These are phyloP conservation scores for Moelleriella libera DNA, from an alignment of 2,329 filamentous ascomycete genomes.

Conservation along the genomic window DNA sequence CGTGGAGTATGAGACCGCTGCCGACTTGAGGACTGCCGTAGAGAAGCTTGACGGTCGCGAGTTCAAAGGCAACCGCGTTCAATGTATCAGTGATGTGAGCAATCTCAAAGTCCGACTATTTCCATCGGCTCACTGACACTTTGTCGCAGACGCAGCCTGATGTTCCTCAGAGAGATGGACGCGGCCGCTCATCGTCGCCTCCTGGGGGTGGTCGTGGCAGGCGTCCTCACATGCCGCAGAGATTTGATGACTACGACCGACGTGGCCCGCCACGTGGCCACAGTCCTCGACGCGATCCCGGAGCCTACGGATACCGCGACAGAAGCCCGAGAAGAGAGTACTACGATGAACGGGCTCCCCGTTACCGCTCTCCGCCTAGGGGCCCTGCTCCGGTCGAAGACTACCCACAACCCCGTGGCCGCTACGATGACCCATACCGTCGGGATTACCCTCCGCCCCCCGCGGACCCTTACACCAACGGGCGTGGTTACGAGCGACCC, in stretches of 20 bases:
- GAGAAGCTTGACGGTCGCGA: conserved; percentile 89
- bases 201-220: conserved; percentile 17
- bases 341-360: conserved; percentile 62
- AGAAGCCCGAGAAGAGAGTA: conserved; percentile 77
- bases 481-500: conserved; percentile 41
- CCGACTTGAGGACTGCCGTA: conserved; percentile 78
- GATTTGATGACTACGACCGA: conserved; percentile 66
- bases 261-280: conserved; percentile 47
- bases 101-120: background rate
- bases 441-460: conserved; percentile 52
- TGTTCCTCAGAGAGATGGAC: conserved; percentile 46
- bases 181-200: conserved; percentile 68
- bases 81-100: conserved; percentile 75
- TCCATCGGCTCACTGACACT: background rate
- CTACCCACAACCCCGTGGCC: conserved; percentile 53
- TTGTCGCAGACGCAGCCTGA: conserved; percentile 62
- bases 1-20: conserved; percentile 91
- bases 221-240: conserved; percentile 49
- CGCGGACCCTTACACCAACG: conserved; percentile 47
- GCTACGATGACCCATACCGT: conserved; percentile 68
- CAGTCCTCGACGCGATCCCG: conserved; percentile 57
- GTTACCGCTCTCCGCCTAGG: conserved; percentile 68
- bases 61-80: conserved; percentile 81
- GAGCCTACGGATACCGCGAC: conserved; percentile 69
- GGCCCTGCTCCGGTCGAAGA: conserved; percentile 54